phyloP scores from a whole-genome alignment of 2,329 filamentous ascomycete species.

The Diaporthe sp. region DNA sequence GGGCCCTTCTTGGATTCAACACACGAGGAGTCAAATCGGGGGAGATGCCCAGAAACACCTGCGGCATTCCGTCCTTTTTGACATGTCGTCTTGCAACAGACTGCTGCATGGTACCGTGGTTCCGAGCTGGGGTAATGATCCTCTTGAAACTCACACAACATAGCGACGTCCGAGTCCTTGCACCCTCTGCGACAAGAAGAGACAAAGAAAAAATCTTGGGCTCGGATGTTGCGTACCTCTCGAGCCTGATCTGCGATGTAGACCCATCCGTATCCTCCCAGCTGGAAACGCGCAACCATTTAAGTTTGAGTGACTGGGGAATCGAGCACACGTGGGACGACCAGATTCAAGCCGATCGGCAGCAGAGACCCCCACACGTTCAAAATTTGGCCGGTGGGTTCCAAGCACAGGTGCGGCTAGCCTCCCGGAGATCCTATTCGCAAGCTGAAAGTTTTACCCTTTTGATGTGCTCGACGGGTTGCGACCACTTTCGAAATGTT shows the following conservation, averaged over 20 bases:
- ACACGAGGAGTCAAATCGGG: neutral
- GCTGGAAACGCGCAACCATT: constrained; percentile 5
- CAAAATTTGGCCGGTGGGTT: constrained; percentile 3
- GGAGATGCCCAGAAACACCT: no score
- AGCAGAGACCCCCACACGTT: constrained; percentile 3
- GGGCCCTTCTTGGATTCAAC: neutral
- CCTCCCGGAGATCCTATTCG: neutral
- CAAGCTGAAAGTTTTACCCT: neutral
- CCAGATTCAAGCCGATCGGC: neutral
- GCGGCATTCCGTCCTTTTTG: neutral
- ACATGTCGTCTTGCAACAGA: neutral
- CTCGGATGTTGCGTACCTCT: no score
- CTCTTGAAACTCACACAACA: neutral
- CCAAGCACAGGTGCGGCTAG: neutral
- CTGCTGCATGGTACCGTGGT: constrained; percentile 3
- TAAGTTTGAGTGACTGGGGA: constrained; percentile 10
- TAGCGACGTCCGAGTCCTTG: neutral
- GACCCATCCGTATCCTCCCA: constrained; percentile 4
- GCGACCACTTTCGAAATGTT: no score
- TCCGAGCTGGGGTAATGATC: neutral
- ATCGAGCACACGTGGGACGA: neutral
- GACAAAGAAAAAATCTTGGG: neutral
- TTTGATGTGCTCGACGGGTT: no score
- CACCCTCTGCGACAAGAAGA: neutral
- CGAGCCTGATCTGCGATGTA: neutral